These are phyloP conservation scores for Suillus subalutaceus DNA, from an alignment of 768 basidiomycete species.

Conservation along the genomic window DNA sequence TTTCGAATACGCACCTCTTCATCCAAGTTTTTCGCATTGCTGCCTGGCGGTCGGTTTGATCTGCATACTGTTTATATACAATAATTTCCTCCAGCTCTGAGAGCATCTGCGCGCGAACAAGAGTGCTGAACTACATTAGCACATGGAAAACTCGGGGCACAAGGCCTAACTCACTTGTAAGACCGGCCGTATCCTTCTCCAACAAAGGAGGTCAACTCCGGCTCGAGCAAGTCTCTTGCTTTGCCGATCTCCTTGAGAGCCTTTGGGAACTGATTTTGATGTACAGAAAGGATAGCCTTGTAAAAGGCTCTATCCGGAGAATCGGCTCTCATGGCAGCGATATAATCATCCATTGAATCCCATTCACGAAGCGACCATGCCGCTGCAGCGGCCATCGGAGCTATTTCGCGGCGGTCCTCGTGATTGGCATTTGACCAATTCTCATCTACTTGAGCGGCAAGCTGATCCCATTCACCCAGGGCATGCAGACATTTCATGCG, in stretches of 20 bases:
- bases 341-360: conserved; percentile 98
- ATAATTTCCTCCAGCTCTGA: conserved; percentile 99
- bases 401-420: conserved; percentile 88
- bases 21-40: conserved; percentile 97
- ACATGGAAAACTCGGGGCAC: conserved; percentile 10
- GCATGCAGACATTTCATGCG: conserved; percentile 97
- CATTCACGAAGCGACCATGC: conserved; percentile 97
- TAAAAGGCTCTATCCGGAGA: conserved; percentile 96
- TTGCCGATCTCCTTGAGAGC: conserved; percentile 89
- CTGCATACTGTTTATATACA: conserved; percentile 89
- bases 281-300: conserved; percentile 92
- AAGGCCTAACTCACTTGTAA: conserved; percentile 72
- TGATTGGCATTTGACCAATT: conserved; percentile 83
- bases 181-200: conserved; percentile 97
- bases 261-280: conserved; percentile 94
- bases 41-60: conserved; percentile 90
- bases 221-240: conserved; percentile 90
- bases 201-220: conserved; percentile 87
- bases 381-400: conserved; percentile 95
- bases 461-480: conserved; percentile 95
- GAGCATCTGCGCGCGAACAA: conserved; percentile 98
- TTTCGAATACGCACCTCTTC: conserved; percentile 66
- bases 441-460: conserved; percentile 84
- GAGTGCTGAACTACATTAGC: conserved; percentile 56
- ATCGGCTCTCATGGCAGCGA: conserved; percentile 88